Percentiles rank a stretch among this genome's conserved stretches.
phyloP scores from a whole-genome alignment of 768 basidiomycete species.

The Xerocomus spinulosus region DNA sequence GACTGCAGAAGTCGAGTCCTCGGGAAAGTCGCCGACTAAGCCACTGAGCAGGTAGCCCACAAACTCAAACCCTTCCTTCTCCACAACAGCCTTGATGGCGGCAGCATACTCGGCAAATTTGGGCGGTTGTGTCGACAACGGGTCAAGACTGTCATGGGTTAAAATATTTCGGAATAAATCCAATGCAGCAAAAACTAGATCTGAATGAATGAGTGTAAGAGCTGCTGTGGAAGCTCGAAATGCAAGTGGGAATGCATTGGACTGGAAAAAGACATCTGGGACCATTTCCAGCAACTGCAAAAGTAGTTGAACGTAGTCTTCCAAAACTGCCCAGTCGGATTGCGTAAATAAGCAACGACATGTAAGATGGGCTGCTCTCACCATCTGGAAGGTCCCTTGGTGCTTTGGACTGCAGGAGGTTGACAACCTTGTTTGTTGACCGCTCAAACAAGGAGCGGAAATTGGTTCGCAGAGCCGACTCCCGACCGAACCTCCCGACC shows the following conservation, averaged over 20 bases:
- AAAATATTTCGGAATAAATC: constrained; percentile 76
- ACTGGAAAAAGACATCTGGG: constrained; percentile 77
- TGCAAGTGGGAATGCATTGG: constrained; percentile 69
- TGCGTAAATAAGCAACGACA: background rate
- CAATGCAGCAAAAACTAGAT: constrained; percentile 76
- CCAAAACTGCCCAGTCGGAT: constrained; percentile 59
- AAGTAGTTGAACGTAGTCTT: constrained; percentile 87
- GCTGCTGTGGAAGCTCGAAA: constrained; percentile 74
- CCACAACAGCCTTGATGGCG: constrained; percentile 56
- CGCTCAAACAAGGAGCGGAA: constrained; percentile 69
- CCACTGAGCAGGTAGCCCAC: constrained; percentile 68
- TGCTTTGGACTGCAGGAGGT: constrained; percentile 60
- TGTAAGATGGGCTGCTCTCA: constrained; percentile 39
- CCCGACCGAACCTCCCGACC: constrained; percentile 69
- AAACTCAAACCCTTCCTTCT: constrained; percentile 70
- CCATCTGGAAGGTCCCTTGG: constrained; percentile 84
- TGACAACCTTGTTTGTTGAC: constrained; percentile 65
- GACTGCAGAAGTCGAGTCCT: constrained; percentile 70
- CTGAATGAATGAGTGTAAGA: constrained; percentile 77
- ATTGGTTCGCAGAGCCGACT: constrained; percentile 50
- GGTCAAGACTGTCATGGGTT: constrained; percentile 63
- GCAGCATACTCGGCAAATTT: constrained; percentile 60
- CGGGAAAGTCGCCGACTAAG: constrained; percentile 82
- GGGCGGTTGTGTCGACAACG: constrained; percentile 46
- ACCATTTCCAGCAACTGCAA: constrained; percentile 59